Evolutionary conservation across 345 rosid species (phyloP).

Genomic region (Citrus sp.): DNA sequence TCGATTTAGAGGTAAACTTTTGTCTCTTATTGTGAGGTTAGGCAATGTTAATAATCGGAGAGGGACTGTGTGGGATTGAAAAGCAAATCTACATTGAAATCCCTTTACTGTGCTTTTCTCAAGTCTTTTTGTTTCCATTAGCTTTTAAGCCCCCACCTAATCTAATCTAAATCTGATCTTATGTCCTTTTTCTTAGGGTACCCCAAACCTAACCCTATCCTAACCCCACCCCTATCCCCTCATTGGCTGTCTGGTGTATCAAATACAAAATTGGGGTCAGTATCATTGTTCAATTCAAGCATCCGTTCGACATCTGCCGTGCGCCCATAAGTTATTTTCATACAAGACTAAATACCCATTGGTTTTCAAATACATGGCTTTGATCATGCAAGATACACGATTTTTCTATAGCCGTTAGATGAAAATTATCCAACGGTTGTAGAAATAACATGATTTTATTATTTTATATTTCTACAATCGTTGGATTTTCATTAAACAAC

Average conservation of each 20-base stretch:
- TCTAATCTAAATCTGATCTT: not conserved
- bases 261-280: not conserved
- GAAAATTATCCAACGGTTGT: accelerated
- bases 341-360: too few species aligned
- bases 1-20: not conserved
- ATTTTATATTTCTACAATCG: too few species aligned
- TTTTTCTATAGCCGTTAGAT: accelerated
- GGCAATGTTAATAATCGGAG: not conserved
- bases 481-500: accelerated
- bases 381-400: too few species aligned
- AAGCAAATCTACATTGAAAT: not conserved
- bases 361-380: too few species aligned
- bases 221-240: too few species aligned
- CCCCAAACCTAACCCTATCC: not conserved
- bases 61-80: not conserved
- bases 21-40: conserved; percentile 1
- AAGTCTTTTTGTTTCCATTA: conserved; percentile 5
- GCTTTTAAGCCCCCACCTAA: not conserved
- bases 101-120: not conserved
- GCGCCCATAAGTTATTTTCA: not conserved
- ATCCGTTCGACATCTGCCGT: not conserved
- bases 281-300: not conserved
- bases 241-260: too few species aligned
- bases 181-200: conserved; percentile 4
- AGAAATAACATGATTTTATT: too few species aligned